Evolutionary conservation across 495 filamentous ascomycete species (phyloP), one percentile per base, ranked within the genome.

Genomic region (Penicillium angulare): DNA sequence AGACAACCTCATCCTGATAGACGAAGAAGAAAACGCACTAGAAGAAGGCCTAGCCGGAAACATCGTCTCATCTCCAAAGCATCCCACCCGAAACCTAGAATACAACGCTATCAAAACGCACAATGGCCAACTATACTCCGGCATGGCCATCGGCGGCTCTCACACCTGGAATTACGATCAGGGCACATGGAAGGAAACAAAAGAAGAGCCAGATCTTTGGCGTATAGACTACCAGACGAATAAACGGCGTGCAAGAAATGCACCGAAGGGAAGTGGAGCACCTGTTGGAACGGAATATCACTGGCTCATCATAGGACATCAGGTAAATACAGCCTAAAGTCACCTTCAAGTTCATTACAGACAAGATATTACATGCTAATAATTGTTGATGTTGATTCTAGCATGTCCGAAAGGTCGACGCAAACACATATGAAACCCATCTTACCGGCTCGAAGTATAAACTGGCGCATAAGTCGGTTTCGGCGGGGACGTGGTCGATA

Each of bases 381-480:
- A n/a, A n/a, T n/a, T n/a, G n/a, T n/a, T n/a, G n/a, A n/a, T n/a
- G n/a, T n/a, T n/a, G n/a, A n/a, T n/a, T n/a, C 27, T 39, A 71
- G 69, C 53, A 65, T 52, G 69, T 73, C 27, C 56, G 57, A 36
- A 71, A 71, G 34, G 26, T 64, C 27, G 69, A 71, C 36, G 64
- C 62, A 13, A 73, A 71, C 41, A 67, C 65, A 2, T 71, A 73
- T 46, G 65, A 71, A 49, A 67, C 67, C 1, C 58, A 63, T 43
- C 50, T 73, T 3, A 60, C 56, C 10, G 67, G 67, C 0, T 67
- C 69, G 17, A 73, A 73, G 40, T 69, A 67, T 47, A 73, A 67
- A 41, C 44, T 71, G 41, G 67, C 65, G 21, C 64, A 71, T 35
- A 71, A 66, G 34, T 56, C 58, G 8, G 57, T 54, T 5, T 47